Conservation (phyloP, 768 basidiomycete genomes). For the Pulveroboletus sp. region DNA sequence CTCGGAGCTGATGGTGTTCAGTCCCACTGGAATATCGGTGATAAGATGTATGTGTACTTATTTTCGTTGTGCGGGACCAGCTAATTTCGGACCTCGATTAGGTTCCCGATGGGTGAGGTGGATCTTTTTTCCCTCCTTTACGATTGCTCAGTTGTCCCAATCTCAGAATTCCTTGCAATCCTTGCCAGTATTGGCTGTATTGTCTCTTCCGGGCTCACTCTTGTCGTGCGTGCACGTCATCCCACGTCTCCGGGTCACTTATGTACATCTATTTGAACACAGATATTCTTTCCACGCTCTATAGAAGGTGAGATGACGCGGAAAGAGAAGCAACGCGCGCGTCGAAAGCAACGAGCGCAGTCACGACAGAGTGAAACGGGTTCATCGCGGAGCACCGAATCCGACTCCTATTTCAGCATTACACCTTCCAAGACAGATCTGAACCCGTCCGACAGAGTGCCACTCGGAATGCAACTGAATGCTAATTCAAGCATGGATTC, state of each 20-base stretch:
- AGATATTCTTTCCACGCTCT: conserved; percentile 86
- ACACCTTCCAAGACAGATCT: conserved; percentile 1
- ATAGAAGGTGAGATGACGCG: conserved; percentile 59
- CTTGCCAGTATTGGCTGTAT: conserved; percentile 54
- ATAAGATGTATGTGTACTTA: conserved; percentile 40
- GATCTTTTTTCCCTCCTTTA: too few relatives aligned
- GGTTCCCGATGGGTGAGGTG: conserved; percentile 24
- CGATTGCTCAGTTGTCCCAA: not conserved
- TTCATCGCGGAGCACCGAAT: not conserved
- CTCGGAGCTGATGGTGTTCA: conserved; percentile 66
- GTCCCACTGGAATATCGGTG: conserved; percentile 60
- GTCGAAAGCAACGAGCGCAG: not conserved
- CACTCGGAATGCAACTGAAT: not conserved
- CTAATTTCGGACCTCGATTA: conserved; percentile 3
- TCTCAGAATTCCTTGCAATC: conserved; percentile 54
- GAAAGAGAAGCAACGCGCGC: conserved; percentile 29
- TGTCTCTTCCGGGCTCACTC: conserved; percentile 69
- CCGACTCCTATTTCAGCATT: conserved; percentile 13
- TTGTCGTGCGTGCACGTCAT: conserved; percentile 45
- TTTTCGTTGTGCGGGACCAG: not conserved
- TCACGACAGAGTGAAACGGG: not conserved
- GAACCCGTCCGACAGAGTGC: not conserved
- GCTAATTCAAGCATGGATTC: not conserved
- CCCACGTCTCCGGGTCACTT: too few relatives aligned
- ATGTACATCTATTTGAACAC: not conserved